Conservation (phyloP, 306 rosid genomes). For the Citrullus amarus region DNA sequence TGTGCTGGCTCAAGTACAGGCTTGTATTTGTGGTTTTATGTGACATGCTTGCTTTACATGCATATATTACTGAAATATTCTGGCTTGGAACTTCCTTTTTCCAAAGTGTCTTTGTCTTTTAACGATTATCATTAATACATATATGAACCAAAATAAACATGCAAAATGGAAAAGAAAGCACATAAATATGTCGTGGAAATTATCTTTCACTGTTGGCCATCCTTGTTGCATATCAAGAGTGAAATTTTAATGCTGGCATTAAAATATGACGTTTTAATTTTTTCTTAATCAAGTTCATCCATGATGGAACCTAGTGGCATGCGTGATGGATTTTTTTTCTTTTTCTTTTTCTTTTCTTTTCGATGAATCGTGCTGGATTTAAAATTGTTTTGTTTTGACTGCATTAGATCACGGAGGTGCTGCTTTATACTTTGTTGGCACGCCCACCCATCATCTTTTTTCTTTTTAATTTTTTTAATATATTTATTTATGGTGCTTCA, state of each 20-base stretch:
- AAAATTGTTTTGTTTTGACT: background rate
- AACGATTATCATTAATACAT: background rate
- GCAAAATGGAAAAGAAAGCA: background rate
- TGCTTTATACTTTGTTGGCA: background rate
- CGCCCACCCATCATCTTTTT: background rate
- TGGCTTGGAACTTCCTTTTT: background rate
- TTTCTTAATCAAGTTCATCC: background rate
- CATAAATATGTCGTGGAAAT: background rate
- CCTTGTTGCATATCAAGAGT: background rate
- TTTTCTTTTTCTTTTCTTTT: no score
- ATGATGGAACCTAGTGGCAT: background rate
- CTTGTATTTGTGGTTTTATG: background rate
- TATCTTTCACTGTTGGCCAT: background rate
- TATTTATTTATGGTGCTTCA: slow-evolving; percentile 21
- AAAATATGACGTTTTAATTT: background rate
- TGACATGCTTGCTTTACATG: background rate
- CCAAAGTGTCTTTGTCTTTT: background rate
- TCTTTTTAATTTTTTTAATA: background rate
- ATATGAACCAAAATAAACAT: background rate
- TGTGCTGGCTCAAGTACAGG: background rate
- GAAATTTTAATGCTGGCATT: background rate
- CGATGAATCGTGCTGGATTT: background rate
- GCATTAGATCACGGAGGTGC: background rate
- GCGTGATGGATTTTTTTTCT: background rate
- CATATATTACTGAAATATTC: background rate